phyloP scores from a whole-genome alignment of 2,329 filamentous ascomycete genomes.

The Fusarium paranaense region DNA sequence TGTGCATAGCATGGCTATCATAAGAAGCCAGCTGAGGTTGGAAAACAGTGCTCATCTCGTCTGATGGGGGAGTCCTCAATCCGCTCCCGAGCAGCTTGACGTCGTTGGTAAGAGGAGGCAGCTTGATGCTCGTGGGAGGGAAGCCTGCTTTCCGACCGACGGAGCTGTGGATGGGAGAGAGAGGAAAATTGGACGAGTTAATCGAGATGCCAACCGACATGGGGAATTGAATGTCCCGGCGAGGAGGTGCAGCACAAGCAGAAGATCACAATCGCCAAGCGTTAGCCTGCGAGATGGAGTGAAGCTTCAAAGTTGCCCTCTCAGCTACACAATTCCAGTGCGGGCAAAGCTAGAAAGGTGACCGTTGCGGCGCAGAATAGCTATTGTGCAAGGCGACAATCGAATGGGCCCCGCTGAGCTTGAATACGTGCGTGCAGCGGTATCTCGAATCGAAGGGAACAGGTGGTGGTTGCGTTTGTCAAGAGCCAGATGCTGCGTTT shows the following conservation, averaged over 20 bases:
- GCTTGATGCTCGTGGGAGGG: constrained; percentile 27
- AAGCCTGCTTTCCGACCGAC: constrained; percentile 32
- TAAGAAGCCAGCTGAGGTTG: constrained; percentile 61
- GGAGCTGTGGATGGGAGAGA: constrained; percentile 37
- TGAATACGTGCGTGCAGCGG: background rate
- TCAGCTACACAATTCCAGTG: background rate
- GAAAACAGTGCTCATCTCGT: constrained; percentile 66
- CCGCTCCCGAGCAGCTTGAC: constrained; percentile 48
- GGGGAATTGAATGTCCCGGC: constrained; percentile 17
- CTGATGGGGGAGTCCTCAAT: constrained; percentile 63
- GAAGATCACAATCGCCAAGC: constrained; percentile 6
- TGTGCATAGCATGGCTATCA: constrained; percentile 57
- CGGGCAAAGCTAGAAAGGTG: background rate
- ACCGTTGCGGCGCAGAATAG: background rate
- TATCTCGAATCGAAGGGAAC: constrained; percentile 8
- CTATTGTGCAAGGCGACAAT: constrained; percentile 30
- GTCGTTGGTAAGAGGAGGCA: constrained; percentile 33
- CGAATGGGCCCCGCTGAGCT: constrained; percentile 6
- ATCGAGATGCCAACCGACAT: constrained; percentile 47
- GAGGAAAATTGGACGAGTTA: constrained; percentile 38
- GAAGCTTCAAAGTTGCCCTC: constrained; percentile 15
- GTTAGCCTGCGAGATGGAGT: background rate
- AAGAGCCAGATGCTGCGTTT: constrained; percentile 27
- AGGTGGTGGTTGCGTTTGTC: constrained; percentile 23
- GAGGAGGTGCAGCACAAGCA: constrained; percentile 3